phyloP scores from a whole-genome alignment of 768 basidiomycete genomes.

The Termitomyces sp. region DNA sequence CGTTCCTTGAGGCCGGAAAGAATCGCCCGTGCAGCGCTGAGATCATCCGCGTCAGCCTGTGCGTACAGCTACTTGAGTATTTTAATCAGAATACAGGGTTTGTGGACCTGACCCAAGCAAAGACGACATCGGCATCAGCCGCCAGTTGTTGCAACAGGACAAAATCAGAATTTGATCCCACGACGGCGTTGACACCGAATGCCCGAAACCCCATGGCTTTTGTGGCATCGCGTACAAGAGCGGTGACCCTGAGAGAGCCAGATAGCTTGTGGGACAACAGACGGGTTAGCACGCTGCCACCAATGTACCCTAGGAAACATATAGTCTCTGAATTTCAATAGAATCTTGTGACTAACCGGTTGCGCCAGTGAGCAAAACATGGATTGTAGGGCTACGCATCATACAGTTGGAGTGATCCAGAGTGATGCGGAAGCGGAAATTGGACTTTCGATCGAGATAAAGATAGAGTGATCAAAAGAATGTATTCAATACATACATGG shows the following conservation, averaged over 20 bases:
- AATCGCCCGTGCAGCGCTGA: slow-evolving; percentile 31
- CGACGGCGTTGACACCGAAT: slow-evolving; percentile 29
- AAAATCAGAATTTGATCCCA: slow-evolving; percentile 36
- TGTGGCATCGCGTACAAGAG: slow-evolving; percentile 35
- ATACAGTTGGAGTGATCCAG: neutral
- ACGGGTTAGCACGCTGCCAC: slow-evolving; percentile 44
- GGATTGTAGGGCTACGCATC: slow-evolving; percentile 11
- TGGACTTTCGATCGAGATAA: neutral
- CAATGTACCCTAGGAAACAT: slow-evolving; percentile 41
- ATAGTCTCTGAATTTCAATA: neutral
- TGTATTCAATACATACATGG: too few relatives aligned
- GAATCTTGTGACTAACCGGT: slow-evolving; percentile 27
- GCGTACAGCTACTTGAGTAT: neutral
- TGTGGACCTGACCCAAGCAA: slow-evolving; percentile 30
- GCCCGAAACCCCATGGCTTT: slow-evolving; percentile 29
- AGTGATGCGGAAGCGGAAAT: neutral
- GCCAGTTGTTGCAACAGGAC: slow-evolving; percentile 32
- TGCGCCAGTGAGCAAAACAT: slow-evolving; percentile 42
- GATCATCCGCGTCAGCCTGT: slow-evolving; percentile 34
- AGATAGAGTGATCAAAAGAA: neutral
- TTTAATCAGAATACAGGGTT: neutral
- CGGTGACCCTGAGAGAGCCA: slow-evolving; percentile 36
- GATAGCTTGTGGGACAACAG: slow-evolving; percentile 38
- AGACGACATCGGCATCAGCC: slow-evolving; percentile 37
- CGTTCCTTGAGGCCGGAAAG: slow-evolving; percentile 30